phyloP scores from a whole-genome alignment of 805 yeast species.

The Isabelozyma rhagii region DNA sequence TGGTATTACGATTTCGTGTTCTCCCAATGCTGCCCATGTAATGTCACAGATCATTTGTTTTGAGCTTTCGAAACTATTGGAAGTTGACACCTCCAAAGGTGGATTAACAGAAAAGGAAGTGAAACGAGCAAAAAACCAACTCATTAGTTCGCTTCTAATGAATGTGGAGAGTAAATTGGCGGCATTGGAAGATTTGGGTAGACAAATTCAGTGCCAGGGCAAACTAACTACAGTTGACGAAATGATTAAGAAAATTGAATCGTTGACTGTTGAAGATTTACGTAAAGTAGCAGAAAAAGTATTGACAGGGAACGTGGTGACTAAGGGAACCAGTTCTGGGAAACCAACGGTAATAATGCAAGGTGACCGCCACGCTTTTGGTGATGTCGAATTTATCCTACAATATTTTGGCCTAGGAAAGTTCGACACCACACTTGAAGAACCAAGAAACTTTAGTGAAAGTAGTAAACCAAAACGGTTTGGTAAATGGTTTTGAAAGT shows the following conservation, averaged over 20 bases:
- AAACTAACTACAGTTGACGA: conserved; percentile 70
- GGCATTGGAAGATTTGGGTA: conserved; percentile 92
- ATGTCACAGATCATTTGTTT: conserved; percentile 72
- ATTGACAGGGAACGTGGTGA: conserved; percentile 62
- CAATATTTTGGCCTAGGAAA: conserved; percentile 72
- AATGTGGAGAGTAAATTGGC: conserved; percentile 90
- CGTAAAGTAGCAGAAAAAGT: conserved; percentile 71
- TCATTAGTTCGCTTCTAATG: conserved; percentile 84
- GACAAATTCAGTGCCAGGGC: conserved; percentile 87
- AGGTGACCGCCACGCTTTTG: conserved; percentile 82
- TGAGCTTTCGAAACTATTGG: conserved; percentile 35
- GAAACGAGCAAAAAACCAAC: conserved; percentile 85
- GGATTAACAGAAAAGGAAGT: conserved; percentile 73
- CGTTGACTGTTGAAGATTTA: conserved; percentile 64
- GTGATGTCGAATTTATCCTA: conserved; percentile 70
- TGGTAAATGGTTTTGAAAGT: conserved; percentile 13
- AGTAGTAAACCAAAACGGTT: conserved; percentile 10
- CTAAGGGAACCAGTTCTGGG: conserved; percentile 45
- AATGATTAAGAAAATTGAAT: conserved; percentile 76
- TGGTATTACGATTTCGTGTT: conserved; percentile 81
- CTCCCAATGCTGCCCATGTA: conserved; percentile 82
- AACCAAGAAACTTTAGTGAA: conserved; percentile 13
- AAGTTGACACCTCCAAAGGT: conserved; percentile 38
- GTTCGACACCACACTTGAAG: conserved; percentile 10
- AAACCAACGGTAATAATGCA: conserved; percentile 85